These are phyloP conservation scores for Rhynchosporium agropyri DNA, from an alignment of 2,329 filamentous ascomycete genomes.

Conservation along the genomic window DNA sequence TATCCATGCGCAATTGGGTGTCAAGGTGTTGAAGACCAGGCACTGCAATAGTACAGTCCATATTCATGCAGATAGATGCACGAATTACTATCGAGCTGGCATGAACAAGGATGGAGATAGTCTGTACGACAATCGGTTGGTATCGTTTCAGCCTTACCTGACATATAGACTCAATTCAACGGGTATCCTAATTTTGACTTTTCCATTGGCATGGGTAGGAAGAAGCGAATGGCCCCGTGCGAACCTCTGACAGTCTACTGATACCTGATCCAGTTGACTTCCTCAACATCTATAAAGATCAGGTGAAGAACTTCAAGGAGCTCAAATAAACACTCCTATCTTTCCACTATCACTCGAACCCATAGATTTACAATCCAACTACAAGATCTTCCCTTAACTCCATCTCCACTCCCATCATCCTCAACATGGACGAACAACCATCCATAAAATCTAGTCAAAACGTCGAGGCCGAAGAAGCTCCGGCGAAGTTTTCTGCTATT, in stretches of 20 bases:
- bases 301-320: background rate
- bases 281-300: conserved; percentile 6
- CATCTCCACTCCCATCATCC: background rate
- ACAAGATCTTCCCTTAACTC: background rate
- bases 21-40: no score
- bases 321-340: background rate
- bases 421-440: conserved; percentile 19
- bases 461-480: conserved; percentile 25
- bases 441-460: conserved; percentile 21
- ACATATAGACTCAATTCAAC: no score
- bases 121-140: no score
- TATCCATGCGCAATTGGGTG: no score
- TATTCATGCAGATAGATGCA: no score
- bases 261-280: conserved; percentile 18
- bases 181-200: no score
- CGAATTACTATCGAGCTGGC: no score
- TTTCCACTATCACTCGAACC: background rate
- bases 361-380: background rate
- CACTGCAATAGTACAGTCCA: no score
- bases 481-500: background rate
- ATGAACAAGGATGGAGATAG: no score
- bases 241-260: background rate
- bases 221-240: background rate
- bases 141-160: no score
- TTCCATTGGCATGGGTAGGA: no score